A percentile compares a stretch with the other conserved stretches of the same genome.
Conservation (phyloP, 768 basidiomycete genomes). For the Terana coerulea region DNA sequence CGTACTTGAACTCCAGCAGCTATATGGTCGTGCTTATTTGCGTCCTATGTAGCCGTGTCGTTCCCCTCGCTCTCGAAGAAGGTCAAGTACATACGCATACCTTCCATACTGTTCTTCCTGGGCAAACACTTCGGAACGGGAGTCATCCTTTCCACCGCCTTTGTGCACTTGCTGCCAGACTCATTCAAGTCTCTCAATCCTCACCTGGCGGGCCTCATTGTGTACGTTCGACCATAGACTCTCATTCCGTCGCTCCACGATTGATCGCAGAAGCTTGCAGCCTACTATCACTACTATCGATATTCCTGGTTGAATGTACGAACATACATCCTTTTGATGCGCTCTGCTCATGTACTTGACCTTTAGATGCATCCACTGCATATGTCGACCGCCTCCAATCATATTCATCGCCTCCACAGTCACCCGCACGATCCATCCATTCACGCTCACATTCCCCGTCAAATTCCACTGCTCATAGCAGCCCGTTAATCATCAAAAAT, state of each 20-base stretch:
- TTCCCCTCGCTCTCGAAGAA: constrained; percentile 66
- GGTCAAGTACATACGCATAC: constrained; percentile 52
- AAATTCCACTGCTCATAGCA: background rate
- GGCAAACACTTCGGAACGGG: constrained; percentile 88
- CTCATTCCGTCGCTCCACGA: too few relatives aligned
- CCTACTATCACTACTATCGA: constrained; percentile 58
- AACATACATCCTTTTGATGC: background rate
- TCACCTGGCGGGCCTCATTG: constrained; percentile 66
- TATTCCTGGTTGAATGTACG: constrained; percentile 81
- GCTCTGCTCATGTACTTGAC: constrained; percentile 4
- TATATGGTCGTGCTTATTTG: background rate
- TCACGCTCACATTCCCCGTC: background rate
- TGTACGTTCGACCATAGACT: constrained; percentile 46
- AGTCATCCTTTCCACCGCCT: constrained; percentile 79
- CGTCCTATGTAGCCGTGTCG: constrained; percentile 50
- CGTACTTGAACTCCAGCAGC: constrained; percentile 16
- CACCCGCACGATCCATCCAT: constrained; percentile 18
- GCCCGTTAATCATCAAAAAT: background rate
- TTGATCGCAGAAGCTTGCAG: constrained; percentile 37
- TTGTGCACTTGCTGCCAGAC: constrained; percentile 77
- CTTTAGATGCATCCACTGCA: constrained; percentile 65
- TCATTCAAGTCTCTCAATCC: constrained; percentile 49
- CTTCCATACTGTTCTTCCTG: constrained; percentile 71
- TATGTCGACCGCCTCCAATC: constrained; percentile 72
- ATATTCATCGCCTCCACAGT: constrained; percentile 41